These are phyloP conservation scores for Saccharomycopsis sp. DNA, from an alignment of 805 yeast species.

Conservation along the genomic window DNA sequence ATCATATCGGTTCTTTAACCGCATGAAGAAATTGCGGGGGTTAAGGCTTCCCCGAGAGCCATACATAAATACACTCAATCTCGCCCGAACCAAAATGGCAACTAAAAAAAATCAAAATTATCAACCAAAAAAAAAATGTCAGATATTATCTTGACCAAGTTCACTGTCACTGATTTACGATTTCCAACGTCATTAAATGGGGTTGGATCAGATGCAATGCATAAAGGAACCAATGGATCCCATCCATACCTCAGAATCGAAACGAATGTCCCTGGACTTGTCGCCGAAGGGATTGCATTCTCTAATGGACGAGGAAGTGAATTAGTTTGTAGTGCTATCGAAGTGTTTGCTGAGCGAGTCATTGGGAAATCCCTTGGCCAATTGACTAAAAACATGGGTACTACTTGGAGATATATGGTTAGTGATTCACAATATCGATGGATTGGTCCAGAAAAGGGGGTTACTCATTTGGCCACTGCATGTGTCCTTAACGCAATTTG, in stretches of 20 bases:
- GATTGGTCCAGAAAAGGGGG: conserved; percentile 39
- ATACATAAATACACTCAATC: no score
- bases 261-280: conserved; percentile 25
- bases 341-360: conserved; percentile 31
- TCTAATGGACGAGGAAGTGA: conserved; percentile 34
- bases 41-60: no score
- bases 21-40: no score
- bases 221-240: conserved; percentile 33
- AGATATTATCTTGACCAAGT: conserved; percentile 26
- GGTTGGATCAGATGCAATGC: conserved; percentile 37
- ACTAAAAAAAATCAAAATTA: no score
- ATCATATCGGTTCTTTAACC: no score
- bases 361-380: conserved; percentile 29
- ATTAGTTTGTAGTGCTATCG: conserved; percentile 30
- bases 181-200: conserved; percentile 34
- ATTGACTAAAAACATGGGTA: conserved; percentile 33
- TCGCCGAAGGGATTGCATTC: conserved; percentile 37
- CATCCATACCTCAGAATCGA: conserved; percentile 30
- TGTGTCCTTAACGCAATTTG: conserved; percentile 35
- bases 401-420: conserved; percentile 34
- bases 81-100: no score
- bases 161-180: conserved; percentile 28
- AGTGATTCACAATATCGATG: conserved; percentile 35
- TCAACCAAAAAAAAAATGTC: no score
- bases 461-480: conserved; percentile 34